phyloP scores from a whole-genome alignment of 2,329 filamentous ascomycete species.

The Hymenoscyphus fraxineus region DNA sequence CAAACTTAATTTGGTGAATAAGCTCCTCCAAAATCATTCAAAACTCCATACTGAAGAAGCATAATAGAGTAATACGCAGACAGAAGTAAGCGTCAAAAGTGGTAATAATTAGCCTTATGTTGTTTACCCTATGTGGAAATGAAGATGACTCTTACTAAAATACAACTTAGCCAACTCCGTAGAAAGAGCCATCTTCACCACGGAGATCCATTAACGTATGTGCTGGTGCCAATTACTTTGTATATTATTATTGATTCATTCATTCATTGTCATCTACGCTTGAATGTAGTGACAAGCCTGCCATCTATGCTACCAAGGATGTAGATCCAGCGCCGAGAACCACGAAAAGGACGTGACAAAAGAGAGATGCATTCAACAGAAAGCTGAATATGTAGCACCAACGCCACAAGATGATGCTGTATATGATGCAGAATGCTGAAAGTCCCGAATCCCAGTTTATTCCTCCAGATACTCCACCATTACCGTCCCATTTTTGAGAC shows the following conservation, averaged over 20 bases:
- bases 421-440: background rate
- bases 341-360: background rate
- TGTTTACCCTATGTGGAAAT: too few relatives aligned
- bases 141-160: too few relatives aligned
- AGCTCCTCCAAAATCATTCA: background rate
- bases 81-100: too few relatives aligned
- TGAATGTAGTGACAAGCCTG: conserved; percentile 1
- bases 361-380: conserved; percentile 1
- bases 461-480: conserved; percentile 85
- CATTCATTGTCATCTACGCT: conserved; percentile 13
- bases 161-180: too few relatives aligned
- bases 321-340: background rate
- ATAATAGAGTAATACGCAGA: too few relatives aligned
- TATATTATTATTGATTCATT: conserved; percentile 1
- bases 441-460: conserved; percentile 14
- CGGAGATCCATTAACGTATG: background rate
- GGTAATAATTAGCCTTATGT: too few relatives aligned
- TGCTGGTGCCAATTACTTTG: background rate
- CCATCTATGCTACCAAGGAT: conserved; percentile 8
- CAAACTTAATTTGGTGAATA: background rate
- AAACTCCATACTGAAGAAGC: background rate
- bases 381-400: background rate
- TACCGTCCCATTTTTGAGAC: conserved; percentile 86
- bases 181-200: background rate
- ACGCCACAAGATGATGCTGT: conserved; percentile 8